Base-by-base conservation (phyloP, 73 alveolate species). In the Paramecium pentaurelia region DNA sequence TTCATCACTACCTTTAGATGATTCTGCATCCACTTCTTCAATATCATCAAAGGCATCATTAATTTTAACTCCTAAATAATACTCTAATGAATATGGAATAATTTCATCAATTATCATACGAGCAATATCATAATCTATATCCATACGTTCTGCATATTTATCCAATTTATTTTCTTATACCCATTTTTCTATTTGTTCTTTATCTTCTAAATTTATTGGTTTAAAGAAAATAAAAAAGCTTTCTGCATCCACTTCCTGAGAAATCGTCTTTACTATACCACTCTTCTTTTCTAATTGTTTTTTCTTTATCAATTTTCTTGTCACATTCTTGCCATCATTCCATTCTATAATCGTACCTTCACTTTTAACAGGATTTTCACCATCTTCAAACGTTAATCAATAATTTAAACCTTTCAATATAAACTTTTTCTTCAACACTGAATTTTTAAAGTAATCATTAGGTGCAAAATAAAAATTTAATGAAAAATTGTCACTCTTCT, bases 41-140 rank as follows among this genome's bases (percentile, higher is more conserved):
- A 75, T 94, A 68, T 83, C 94, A 68, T 89, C 93, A 60, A 77
- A 93, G 59, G 93, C 99, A 92, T 95, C 98, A 93, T 94, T 97
- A 49, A 93, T 96, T 49, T 91, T 96, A 18, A 97, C 95, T 71
- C 98, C 99, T 73, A 98, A 94, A 95, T 95, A 98, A 92, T 97
- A 96, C 92, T 97, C 99, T 34, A 98, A 96, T 6, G 99, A 99
- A 84, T 96, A 96, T 11, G 99, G 99, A 71, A 98, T 97, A 38
- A 98, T 95, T 89, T 98, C 98, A 86, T 98, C 99, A 83, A 94
- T 93, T 71, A 97, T 93, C 93, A 96, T 98, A 86, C 96, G 95
- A 64, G 99, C 99, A 68, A 96, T 93, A 86, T 97, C 99, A 95
- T 95, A 96, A 75, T 97, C 91, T 4, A 89, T 70, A 47, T 89